Percentiles rank a stretch among this genome's conserved stretches.
Conservation (phyloP, 805 yeast genomes). For the Maudiozyma serrabonitensis region DNA sequence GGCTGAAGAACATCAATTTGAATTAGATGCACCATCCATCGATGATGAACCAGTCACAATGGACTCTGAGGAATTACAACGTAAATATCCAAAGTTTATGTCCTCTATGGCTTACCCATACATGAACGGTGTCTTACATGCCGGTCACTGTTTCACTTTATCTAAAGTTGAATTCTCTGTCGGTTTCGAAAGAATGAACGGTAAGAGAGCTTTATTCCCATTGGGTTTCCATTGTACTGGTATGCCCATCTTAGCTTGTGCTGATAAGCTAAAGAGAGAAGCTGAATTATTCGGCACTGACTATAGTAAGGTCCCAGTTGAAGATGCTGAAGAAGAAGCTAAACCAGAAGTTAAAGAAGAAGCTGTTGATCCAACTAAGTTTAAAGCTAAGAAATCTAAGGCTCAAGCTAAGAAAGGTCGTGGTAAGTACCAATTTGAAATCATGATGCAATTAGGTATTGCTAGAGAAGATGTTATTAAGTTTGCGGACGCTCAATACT, state of each 20-base stretch:
- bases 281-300: conserved; percentile 82
- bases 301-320: conserved; percentile 58
- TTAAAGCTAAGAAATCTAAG: conserved; percentile 86
- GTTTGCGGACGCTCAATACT: conserved; percentile 85
- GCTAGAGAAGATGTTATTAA: conserved; percentile 71
- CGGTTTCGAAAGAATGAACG: conserved; percentile 92
- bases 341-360: conserved; percentile 30
- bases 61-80: conserved; percentile 59
- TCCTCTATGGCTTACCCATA: conserved; percentile 97
- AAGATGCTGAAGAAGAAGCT: conserved; percentile 42
- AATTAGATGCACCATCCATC: conserved; percentile 75
- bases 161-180: conserved; percentile 87
- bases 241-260: conserved; percentile 94
- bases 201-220: conserved; percentile 87
- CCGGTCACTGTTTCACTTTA: conserved; percentile 92
- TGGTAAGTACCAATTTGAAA: conserved; percentile 90
- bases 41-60: conserved; percentile 53
- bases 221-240: conserved; percentile 99
- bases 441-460: conserved; percentile 90
- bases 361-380: conserved; percentile 78
- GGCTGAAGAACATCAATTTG: conserved; percentile 80
- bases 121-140: conserved; percentile 97
- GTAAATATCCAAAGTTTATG: conserved; percentile 75
- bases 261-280: conserved; percentile 91
- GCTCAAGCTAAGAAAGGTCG: conserved; percentile 91